phyloP scores from a whole-genome alignment of 176 grass and related monocot species.

The Neostapfia colusana region DNA sequence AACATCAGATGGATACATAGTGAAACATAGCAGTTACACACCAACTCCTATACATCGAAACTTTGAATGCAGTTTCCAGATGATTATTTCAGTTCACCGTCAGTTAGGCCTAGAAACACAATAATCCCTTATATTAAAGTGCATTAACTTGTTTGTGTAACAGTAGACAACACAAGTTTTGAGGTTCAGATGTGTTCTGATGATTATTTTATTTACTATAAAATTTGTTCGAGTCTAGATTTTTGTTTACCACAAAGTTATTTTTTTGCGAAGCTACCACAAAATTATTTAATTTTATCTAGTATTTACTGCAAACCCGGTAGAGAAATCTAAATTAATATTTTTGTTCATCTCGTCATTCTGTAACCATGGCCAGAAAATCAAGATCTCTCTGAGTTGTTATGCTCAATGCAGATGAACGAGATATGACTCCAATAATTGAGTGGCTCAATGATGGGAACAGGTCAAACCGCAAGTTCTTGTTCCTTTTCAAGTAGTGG shows the following conservation, averaged over 20 bases:
- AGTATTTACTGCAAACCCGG: neutral
- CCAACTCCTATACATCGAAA: no score
- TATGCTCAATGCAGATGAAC: conserved; percentile 25
- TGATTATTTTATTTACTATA: neutral
- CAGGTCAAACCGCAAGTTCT: conserved; percentile 32
- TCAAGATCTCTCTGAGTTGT: neutral
- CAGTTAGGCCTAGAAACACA: no score
- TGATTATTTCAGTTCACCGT: neutral
- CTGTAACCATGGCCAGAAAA: neutral
- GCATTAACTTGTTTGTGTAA: no score
- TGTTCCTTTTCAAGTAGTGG: conserved; percentile 44
- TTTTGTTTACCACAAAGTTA: no score
- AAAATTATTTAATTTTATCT: neutral
- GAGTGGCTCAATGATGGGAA: conserved; percentile 26
- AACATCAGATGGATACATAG: neutral
- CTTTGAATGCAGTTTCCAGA: neutral
- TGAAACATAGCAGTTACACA: no score
- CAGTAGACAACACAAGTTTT: neutral
- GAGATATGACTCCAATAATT: conserved; percentile 14
- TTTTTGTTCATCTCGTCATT: neutral
- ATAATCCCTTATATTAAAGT: no score
- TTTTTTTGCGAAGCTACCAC: neutral
- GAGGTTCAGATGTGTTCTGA: neutral
- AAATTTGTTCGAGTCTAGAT: no score
- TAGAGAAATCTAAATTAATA: neutral